Evolutionary conservation across 768 basidiomycete species (phyloP).

Genomic region (Gloeostereum incarnatum): DNA sequence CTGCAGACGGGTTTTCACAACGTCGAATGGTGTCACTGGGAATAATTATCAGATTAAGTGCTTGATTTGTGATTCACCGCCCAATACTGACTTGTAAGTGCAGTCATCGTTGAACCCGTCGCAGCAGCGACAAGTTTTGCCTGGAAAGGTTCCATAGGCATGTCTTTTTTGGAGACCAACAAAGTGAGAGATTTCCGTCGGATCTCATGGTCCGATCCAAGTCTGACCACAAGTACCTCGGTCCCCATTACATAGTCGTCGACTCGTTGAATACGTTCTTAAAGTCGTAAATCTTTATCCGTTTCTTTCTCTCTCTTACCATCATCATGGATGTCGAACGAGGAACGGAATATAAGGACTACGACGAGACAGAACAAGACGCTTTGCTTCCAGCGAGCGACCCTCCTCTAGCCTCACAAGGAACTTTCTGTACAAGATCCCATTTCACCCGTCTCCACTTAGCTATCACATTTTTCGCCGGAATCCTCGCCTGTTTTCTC

Average conservation of each 20-base stretch:
- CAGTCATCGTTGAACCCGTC: slow-evolving; percentile 72
- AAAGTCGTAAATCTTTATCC: not conserved
- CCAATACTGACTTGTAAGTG: slow-evolving; percentile 59
- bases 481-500: slow-evolving; percentile 38
- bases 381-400: slow-evolving; percentile 15
- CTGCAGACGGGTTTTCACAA: slow-evolving; percentile 93
- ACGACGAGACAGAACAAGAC: slow-evolving; percentile 18
- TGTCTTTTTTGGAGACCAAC: not conserved
- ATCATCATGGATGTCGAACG: slow-evolving; percentile 7
- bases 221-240: too few relatives aligned
- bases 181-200: too few relatives aligned
- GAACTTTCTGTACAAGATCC: slow-evolving; percentile 12
- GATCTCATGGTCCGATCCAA: too few relatives aligned
- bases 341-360: slow-evolving; percentile 5
- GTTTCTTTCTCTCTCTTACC: not conserved
- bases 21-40: slow-evolving; percentile 98
- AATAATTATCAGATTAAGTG: too few relatives aligned
- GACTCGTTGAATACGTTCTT: too few relatives aligned
- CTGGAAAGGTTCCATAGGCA: slow-evolving; percentile 29
- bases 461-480: slow-evolving; percentile 41
- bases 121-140: slow-evolving; percentile 79
- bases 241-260: too few relatives aligned
- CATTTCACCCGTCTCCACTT: slow-evolving; percentile 30
- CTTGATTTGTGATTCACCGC: too few relatives aligned
- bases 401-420: not conserved